Evolutionary conservation across 225 moss, liverwort and hornwort genomes (phyloP), one percentile per base, ranked within the genome.

Genomic region (Pseudoscleropodium purum): DNA sequence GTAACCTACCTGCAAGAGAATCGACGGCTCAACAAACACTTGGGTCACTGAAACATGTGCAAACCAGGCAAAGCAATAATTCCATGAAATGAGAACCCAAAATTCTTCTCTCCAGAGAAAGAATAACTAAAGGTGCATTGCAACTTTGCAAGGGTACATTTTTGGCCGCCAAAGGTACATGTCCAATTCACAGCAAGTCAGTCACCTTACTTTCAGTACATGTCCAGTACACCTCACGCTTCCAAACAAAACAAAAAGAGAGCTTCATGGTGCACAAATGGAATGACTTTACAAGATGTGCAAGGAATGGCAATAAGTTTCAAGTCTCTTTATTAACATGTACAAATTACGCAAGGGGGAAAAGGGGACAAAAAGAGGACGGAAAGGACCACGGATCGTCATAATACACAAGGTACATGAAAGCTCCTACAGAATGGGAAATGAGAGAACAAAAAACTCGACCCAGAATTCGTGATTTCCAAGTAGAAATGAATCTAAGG

Each of bases 301-400:
- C 61, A 82, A 82, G 79, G 56, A 79, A 26, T 57, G 39, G 79
- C 79, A 21, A 64, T 36, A 19, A 62, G 75, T 75, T 57, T 61
- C 79, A 79, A 74, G 86, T 61, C 90, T 90, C 88, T 92, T 92
- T 90, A 90, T 92, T 90, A 47, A 90, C 82, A 77, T 88, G 75
- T 92, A 92, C 92, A 90, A 45, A 73, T 88, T 87, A 88, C 82
- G 88, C 75, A 45, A 37, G 47, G 23, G 37, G 2, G 30, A 63
- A 73, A 11, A 25, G 13, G 18, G 4, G 2, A 18, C 17, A 57
- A 59, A 59, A 52, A 6, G 17, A 17, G 67, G 20, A 15, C 31
- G 25, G 69, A n/a, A 17, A 5, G 75, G 51, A 63, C 70, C 52
- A 89, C 67, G 75, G 61, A 68, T 80, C 67, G 69, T 76, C 57